phyloP scores from a whole-genome alignment of 768 basidiomycete species.

The Hygrophoropsis aurantiaca region DNA sequence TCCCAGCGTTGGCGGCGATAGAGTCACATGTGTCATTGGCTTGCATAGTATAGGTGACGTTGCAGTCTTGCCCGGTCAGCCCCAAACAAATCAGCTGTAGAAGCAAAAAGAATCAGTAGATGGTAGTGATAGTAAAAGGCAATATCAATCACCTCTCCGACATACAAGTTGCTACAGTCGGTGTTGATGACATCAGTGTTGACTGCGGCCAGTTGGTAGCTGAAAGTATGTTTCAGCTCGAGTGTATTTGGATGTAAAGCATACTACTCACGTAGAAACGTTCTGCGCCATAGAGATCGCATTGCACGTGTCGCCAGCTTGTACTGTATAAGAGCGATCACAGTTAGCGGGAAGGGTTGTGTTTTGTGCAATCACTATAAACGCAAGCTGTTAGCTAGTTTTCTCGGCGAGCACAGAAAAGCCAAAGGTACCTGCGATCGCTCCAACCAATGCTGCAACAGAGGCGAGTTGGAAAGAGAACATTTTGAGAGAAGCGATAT shows the following conservation, averaged over 20 bases:
- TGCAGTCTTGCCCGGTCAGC: constrained; percentile 54
- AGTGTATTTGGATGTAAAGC: not conserved
- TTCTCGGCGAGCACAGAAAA: too few relatives aligned
- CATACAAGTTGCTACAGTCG: constrained; percentile 50
- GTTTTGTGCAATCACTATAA: too few relatives aligned
- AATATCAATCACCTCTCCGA: constrained; percentile 37
- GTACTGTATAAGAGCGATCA: constrained; percentile 51
- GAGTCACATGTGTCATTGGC: constrained; percentile 48
- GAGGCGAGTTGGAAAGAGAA: too few relatives aligned
- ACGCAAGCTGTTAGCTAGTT: too few relatives aligned
- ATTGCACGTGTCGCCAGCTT: constrained; percentile 54
- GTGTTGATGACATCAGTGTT: constrained; percentile 47
- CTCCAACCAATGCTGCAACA: too few relatives aligned
- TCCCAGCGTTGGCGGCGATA: constrained; percentile 41
- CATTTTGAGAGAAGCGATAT: too few relatives aligned
- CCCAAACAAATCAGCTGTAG: constrained; percentile 58
- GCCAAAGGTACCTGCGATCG: too few relatives aligned
- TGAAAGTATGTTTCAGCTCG: constrained; percentile 10
- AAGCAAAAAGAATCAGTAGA: not conserved
- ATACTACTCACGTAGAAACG: constrained; percentile 44
- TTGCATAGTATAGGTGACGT: constrained; percentile 43
- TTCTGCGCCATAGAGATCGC: constrained; percentile 46
- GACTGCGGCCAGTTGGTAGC: constrained; percentile 54
- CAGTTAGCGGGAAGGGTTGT: constrained; percentile 31
- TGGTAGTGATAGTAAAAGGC: too few relatives aligned